These are phyloP conservation scores for Cryptococcus hybrid DNA, from an alignment of 1,284 basidiomycete species.

Conservation along the genomic window DNA sequence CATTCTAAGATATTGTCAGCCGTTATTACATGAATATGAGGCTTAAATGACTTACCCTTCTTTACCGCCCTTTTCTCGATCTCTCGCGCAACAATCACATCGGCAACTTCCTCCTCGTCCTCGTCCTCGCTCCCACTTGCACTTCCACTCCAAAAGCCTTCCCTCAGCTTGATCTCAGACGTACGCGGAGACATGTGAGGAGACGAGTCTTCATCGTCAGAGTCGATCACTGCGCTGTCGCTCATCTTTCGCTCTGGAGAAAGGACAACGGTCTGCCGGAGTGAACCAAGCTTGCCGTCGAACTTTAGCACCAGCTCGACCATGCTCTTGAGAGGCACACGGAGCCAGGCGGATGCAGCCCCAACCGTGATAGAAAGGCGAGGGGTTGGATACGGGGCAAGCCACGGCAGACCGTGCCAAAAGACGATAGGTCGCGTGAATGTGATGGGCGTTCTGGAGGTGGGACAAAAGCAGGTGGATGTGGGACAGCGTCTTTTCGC, in stretches of 20 bases:
- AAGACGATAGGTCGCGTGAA: slow-evolving; percentile 43
- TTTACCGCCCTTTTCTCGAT: slow-evolving; percentile 30
- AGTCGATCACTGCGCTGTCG: neutral
- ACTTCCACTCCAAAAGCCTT: slow-evolving; percentile 8
- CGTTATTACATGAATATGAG: neutral
- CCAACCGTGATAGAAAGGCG: slow-evolving; percentile 27
- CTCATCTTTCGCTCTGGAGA: neutral
- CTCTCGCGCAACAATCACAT: slow-evolving; percentile 35
- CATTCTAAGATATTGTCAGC: slow-evolving; percentile 16
- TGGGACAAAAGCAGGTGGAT: slow-evolving; percentile 44
- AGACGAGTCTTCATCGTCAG: neutral
- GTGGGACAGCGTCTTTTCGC: slow-evolving; percentile 47
- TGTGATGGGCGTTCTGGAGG: slow-evolving; percentile 31
- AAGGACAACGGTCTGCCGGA: neutral
- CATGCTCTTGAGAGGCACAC: neutral
- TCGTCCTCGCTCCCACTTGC: slow-evolving; percentile 30
- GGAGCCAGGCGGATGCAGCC: slow-evolving; percentile 45
- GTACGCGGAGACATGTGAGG: slow-evolving; percentile 4
- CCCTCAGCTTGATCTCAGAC: slow-evolving; percentile 19
- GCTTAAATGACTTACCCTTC: slow-evolving; percentile 36
- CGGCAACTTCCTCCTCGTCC: slow-evolving; percentile 37
- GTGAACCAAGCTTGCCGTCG: slow-evolving; percentile 30
- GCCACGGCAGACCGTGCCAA: slow-evolving; percentile 36
- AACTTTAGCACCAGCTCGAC: slow-evolving; percentile 4
- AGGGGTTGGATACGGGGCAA: neutral